Percentiles rank a stretch among this genome's conserved stretches.
Evolutionary conservation across 768 basidiomycete species (phyloP).

Genomic region (Naganishia randhawae): DNA sequence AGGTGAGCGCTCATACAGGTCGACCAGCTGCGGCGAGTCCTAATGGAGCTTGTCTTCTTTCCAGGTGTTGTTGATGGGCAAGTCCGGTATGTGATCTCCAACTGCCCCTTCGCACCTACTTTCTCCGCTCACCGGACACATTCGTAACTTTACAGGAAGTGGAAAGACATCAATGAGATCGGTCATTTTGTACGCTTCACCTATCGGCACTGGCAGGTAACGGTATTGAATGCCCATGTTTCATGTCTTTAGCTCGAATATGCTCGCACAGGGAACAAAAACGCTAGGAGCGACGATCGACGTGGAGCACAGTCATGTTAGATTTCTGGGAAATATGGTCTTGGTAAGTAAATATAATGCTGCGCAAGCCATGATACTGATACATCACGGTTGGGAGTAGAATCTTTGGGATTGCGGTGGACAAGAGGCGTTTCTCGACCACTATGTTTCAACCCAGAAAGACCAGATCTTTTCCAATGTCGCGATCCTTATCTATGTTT

Average conservation of each 20-base stretch:
- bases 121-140: background rate
- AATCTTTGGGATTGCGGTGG: constrained; percentile 99
- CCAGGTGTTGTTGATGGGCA: constrained; percentile 96
- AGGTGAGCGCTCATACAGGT: constrained; percentile 2
- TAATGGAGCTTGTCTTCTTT: background rate
- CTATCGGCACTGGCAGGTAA: background rate
- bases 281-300: constrained; percentile 95
- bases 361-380: background rate
- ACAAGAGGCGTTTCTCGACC: constrained; percentile 96
- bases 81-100: constrained; percentile 65
- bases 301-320: constrained; percentile 94
- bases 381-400: constrained; percentile 17
- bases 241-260: constrained; percentile 68
- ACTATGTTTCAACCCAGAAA: constrained; percentile 85
- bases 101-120: background rate
- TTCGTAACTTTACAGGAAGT: constrained; percentile 48
- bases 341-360: constrained; percentile 54
- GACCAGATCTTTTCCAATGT: constrained; percentile 95
- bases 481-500: constrained; percentile 96
- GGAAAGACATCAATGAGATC: constrained; percentile 92
- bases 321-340: constrained; percentile 91
- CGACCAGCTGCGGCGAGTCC: background rate
- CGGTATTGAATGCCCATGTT: constrained; percentile 32
- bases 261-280: constrained; percentile 83
- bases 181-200: constrained; percentile 83